Evolutionary conservation across 2,329 filamentous ascomycete species (phyloP).

Genomic region (Exophiala xenobiotica): DNA sequence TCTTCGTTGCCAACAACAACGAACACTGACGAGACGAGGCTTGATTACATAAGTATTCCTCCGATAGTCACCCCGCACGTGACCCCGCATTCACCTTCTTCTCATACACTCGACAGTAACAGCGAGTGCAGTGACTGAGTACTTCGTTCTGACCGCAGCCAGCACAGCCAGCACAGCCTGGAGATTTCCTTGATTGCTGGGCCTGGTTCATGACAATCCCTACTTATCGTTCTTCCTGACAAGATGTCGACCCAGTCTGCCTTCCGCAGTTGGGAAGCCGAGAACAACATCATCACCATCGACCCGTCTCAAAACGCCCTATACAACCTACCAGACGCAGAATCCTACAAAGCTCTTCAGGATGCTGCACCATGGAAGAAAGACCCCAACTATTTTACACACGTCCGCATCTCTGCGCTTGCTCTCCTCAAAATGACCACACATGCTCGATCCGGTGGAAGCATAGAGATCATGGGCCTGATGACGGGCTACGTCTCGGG

Average conservation of each 20-base stretch:
- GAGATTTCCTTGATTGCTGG: no score
- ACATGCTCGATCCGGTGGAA: slow-evolving; percentile 93
- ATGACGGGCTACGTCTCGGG: slow-evolving; percentile 95
- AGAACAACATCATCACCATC: slow-evolving; percentile 79
- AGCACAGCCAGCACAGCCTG: no score
- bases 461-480: slow-evolving; percentile 92
- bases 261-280: slow-evolving; percentile 60
- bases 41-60: background rate
- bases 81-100: background rate
- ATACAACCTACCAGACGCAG: slow-evolving; percentile 71
- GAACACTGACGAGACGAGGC: background rate
- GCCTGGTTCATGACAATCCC: background rate
- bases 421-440: slow-evolving; percentile 98
- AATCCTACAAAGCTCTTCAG: slow-evolving; percentile 65
- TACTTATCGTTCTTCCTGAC: background rate
- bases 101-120: background rate
- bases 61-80: background rate
- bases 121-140: background rate
- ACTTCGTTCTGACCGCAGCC: no score
- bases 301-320: slow-evolving; percentile 87
- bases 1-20: slow-evolving; percentile 9
- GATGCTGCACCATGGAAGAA: slow-evolving; percentile 68
- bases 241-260: slow-evolving; percentile 37
- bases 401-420: slow-evolving; percentile 87
- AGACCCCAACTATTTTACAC: slow-evolving; percentile 85